Percentiles rank a stretch among this genome's conserved stretches.
These are phyloP conservation scores for Microdochium nivale DNA, from an alignment of 2,329 filamentous ascomycete species.

Conservation along the genomic window DNA sequence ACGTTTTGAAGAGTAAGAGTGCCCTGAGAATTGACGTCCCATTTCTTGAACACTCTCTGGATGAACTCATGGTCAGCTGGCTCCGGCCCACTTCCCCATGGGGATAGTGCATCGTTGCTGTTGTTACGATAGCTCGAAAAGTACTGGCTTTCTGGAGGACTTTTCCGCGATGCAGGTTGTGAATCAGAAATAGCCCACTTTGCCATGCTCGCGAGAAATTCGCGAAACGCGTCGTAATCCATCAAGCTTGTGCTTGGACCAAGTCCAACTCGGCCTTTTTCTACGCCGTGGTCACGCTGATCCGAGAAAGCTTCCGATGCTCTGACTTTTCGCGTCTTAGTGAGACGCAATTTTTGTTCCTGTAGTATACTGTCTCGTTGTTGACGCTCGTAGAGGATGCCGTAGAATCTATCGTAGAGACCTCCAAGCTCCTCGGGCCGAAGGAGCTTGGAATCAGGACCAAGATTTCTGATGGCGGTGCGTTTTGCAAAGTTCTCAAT, in stretches of 20 bases:
- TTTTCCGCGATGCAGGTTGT: conserved; percentile 49
- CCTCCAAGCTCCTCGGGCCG: conserved; percentile 78
- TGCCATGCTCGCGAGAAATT: conserved; percentile 82
- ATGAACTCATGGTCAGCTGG: conserved; percentile 95
- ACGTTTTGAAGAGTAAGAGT: conserved; percentile 83
- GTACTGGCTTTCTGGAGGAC: conserved; percentile 48
- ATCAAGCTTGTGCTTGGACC: conserved; percentile 86
- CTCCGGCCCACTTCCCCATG: conserved; percentile 48
- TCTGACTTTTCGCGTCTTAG: conserved; percentile 52
- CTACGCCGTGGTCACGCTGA: conserved; percentile 45
- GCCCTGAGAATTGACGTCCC: conserved; percentile 74
- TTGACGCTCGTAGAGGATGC: conserved; percentile 82
- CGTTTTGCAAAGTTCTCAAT: conserved; percentile 97
- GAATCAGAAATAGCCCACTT: conserved; percentile 92
- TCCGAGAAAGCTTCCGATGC: conserved; percentile 28
- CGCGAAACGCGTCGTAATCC: conserved; percentile 94
- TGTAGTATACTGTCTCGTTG: conserved; percentile 71
- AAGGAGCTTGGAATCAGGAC: conserved; percentile 88
- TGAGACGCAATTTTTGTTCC: conserved; percentile 61
- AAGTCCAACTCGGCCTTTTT: conserved; percentile 79
- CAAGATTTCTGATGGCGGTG: conserved; percentile 90
- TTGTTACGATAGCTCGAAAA: conserved; percentile 45
- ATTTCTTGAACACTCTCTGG: conserved; percentile 75
- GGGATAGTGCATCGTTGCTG: conserved; percentile 30
- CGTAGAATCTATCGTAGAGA: conserved; percentile 91